Percentiles rank a stretch among this genome's conserved stretches.
Evolutionary conservation across 331 rosid species (phyloP).

Genomic region (Prunus yedoensis): DNA sequence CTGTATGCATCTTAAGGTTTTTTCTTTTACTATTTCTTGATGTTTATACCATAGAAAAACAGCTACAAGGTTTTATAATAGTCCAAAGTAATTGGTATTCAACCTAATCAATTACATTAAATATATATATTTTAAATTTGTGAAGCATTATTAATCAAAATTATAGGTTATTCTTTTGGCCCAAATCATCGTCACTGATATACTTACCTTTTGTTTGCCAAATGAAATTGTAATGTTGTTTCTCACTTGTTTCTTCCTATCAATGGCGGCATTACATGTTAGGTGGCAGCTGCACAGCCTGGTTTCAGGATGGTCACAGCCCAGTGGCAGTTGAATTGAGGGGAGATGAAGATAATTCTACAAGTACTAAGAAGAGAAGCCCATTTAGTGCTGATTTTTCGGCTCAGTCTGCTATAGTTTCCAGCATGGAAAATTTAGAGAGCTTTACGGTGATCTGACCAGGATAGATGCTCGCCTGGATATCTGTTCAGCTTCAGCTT

Average conservation of each 20-base stretch:
- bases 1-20: neutral
- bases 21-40: neutral
- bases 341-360: constrained; percentile 31
- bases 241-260: constrained; percentile 21
- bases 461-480: constrained; percentile 81
- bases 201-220: neutral
- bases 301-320: constrained; percentile 55
- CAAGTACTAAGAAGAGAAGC: constrained; percentile 44
- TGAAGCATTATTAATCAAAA: neutral
- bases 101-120: neutral
- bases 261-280: constrained; percentile 23
- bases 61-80: neutral
- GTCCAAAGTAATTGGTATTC: neutral
- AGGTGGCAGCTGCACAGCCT: constrained; percentile 71
- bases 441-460: constrained; percentile 57
- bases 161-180: too few relatives aligned
- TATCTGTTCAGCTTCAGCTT: constrained; percentile 67
- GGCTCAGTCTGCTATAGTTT: constrained; percentile 74
- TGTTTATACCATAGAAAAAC: neutral
- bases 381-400: constrained; percentile 65
- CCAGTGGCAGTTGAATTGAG: constrained; percentile 32
- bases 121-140: too few relatives aligned
- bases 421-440: constrained; percentile 73
- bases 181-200: neutral
- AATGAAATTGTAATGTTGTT: neutral